Base-by-base conservation (phyloP, 768 basidiomycete genomes). In the Mycena chlorophos region DNA sequence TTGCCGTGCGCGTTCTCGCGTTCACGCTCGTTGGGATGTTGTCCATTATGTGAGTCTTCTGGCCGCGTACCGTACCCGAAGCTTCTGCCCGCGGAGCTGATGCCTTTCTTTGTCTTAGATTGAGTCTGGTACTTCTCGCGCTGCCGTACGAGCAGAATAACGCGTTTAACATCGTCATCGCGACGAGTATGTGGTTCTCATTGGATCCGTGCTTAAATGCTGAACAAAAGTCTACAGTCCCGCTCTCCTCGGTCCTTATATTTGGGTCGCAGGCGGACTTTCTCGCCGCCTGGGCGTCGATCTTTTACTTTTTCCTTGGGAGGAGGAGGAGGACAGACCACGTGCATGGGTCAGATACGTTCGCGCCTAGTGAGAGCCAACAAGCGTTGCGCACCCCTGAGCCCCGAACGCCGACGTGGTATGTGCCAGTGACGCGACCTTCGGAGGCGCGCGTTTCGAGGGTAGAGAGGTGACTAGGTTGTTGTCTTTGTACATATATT, bases 221-320 rank as follows among this genome's bases (percentile, higher is more conserved):
- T 29, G 31, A 39, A 10, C 50, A 4, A 56, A 26, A 22, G n/a
- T 23, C 22, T 25, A 4, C 49, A 61, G 56, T 57, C 51, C 60
- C 56, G 27, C 34, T 57, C 23, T 61, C 50, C 12, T 61, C 60
- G 17, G 53, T 61, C 30, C 13, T 61, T 4, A 57, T 61, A 30
- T 61, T 61, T 31, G 60, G 60, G 20, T 57, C 60, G 28, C 60
- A 61, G 17, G 17, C 57, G 60, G 60, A 61, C 40, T 54, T 61
- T 17, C 48, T 61, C 16, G 29, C 60, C 14, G 60, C 56, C 2
- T 57, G 60, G 60, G 14, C 20, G 17, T 54, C 52, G 3, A 26
- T 34, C 4, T 51, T 45, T 17, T 34, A 45, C 30, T 34, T 5
- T 6, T 30, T 42, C 22, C 40, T 16, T 6, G 40, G 40, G 13